Percentiles rank a stretch among this genome's conserved stretches.
phyloP scores from a whole-genome alignment of 345 rosid species.

The Eucalyptus microcorys region DNA sequence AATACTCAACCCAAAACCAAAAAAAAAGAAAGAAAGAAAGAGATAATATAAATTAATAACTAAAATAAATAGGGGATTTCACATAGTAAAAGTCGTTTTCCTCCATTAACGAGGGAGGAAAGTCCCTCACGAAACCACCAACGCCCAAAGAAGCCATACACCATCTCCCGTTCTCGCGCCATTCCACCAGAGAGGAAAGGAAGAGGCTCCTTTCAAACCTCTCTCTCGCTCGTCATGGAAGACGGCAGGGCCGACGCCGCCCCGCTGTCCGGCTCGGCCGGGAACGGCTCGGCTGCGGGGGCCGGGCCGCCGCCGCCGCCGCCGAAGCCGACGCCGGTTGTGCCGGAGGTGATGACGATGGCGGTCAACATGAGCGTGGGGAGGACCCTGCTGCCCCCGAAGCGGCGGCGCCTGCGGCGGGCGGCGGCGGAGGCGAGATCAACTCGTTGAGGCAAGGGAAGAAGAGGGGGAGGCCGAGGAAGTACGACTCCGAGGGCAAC shows the following conservation, averaged over 20 bases:
- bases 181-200: neutral
- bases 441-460: slow-evolving; percentile 15
- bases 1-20: neutral
- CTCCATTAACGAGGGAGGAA: neutral
- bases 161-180: neutral
- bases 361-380: neutral
- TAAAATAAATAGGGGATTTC: neutral
- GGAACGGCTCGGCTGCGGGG: neutral
- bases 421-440: neutral
- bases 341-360: neutral
- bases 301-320: neutral
- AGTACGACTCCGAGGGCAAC: slow-evolving; percentile 28
- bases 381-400: neutral
- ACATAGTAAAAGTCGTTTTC: neutral
- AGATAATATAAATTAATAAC: neutral
- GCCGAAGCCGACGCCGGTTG: neutral
- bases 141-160: slow-evolving; percentile 9
- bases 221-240: neutral
- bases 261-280: neutral
- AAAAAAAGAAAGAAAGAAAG: neutral
- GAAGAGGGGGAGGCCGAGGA: slow-evolving; percentile 49
- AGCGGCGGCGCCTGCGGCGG: neutral
- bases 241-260: neutral
- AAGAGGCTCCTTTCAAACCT: neutral
- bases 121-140: slow-evolving; percentile 35